These are phyloP conservation scores for Diaporthe longicolla DNA, from an alignment of 2,329 filamentous ascomycete species.

Conservation along the genomic window DNA sequence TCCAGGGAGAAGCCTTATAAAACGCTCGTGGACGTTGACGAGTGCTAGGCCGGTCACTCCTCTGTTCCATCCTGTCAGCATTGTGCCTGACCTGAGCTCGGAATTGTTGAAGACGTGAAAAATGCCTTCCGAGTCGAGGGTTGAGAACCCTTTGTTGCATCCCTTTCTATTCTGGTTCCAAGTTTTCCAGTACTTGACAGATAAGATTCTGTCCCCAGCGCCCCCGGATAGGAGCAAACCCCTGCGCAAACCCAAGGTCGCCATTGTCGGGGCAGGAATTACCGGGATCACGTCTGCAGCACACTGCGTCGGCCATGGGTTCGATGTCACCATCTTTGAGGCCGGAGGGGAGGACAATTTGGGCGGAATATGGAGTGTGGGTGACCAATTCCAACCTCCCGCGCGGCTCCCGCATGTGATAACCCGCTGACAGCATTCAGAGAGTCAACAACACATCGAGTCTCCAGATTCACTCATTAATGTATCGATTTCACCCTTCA, in stretches of 20 bases:
- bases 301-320: conserved; percentile 88
- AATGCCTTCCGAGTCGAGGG: conserved; percentile 52
- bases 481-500: conserved; percentile 90
- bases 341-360: conserved; percentile 75
- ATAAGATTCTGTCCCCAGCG: conserved; percentile 76
- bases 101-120: conserved; percentile 25
- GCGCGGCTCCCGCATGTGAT: not conserved
- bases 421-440: conserved; percentile 53
- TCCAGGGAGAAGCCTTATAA: not conserved
- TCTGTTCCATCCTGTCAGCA: not conserved
- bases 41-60: not conserved
- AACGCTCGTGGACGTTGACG: not conserved
- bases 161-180: conserved; percentile 75
- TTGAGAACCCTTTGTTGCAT: conserved; percentile 61
- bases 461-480: conserved; percentile 86
- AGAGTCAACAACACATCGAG: conserved; percentile 86
- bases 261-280: conserved; percentile 79
- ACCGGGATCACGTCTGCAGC: conserved; percentile 84
- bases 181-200: conserved; percentile 74
- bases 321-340: conserved; percentile 86
- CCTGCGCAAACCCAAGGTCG: conserved; percentile 75
- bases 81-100: not conserved
- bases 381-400: conserved; percentile 45
- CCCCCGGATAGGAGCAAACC: conserved; percentile 73
- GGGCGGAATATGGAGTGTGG: conserved; percentile 85